These are phyloP conservation scores for Fusarium sulawesiense DNA, from an alignment of 2,329 filamentous ascomycete species.

Conservation along the genomic window DNA sequence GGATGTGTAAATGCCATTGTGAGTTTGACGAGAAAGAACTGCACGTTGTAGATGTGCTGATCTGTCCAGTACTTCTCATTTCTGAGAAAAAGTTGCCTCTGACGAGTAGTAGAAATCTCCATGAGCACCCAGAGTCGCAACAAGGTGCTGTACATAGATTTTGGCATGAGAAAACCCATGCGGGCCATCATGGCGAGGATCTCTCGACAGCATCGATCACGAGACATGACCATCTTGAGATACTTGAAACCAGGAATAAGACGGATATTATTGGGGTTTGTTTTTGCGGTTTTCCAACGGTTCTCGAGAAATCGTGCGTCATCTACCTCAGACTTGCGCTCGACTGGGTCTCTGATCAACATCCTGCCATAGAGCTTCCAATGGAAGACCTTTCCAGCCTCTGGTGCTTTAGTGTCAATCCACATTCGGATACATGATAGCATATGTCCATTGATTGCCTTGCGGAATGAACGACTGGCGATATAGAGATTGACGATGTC, in stretches of 20 bases:
- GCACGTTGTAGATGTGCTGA: constrained; percentile 69
- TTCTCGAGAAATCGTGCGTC: constrained; percentile 14
- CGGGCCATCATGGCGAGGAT: constrained; percentile 71
- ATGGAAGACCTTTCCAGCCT: constrained; percentile 68
- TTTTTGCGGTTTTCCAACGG: constrained; percentile 10
- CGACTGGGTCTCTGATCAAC: constrained; percentile 69
- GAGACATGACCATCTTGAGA: constrained; percentile 72
- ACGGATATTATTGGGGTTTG: constrained; percentile 51
- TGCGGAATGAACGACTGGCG: constrained; percentile 71
- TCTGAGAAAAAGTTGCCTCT: constrained; percentile 66
- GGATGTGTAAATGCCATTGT: constrained; percentile 76
- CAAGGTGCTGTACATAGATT: constrained; percentile 58
- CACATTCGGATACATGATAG: constrained; percentile 68
- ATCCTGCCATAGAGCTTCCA: constrained; percentile 69
- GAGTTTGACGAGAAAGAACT: constrained; percentile 77
- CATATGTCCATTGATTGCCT: constrained; percentile 68
- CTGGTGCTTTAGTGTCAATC: constrained; percentile 64
- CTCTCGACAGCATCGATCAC: constrained; percentile 67
- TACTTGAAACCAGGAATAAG: constrained; percentile 73
- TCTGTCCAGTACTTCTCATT: constrained; percentile 67
- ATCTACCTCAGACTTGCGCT: constrained; percentile 52
- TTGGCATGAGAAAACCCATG: constrained; percentile 67
- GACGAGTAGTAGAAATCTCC: constrained; percentile 69
- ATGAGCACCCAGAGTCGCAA: constrained; percentile 80
- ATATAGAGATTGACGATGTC: constrained; percentile 74